phyloP scores from a whole-genome alignment of 768 basidiomycete species.

The Stropharia rugosoannulata region DNA sequence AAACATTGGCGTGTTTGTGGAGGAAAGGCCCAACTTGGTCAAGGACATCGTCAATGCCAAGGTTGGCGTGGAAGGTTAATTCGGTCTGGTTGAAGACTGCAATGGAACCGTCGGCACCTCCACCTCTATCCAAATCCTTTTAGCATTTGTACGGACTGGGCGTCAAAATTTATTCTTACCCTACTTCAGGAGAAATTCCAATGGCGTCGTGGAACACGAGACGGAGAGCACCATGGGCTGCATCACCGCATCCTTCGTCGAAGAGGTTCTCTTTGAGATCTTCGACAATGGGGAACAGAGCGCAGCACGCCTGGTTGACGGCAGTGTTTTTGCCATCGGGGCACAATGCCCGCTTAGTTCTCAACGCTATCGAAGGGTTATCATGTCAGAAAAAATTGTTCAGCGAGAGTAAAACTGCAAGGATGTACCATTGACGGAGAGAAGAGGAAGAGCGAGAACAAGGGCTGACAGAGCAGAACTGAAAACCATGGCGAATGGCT shows the following conservation, averaged over 20 bases:
- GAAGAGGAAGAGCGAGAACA: slow-evolving; percentile 1
- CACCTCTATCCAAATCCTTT: slow-evolving; percentile 24
- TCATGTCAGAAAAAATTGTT: neutral
- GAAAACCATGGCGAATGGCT: slow-evolving; percentile 2
- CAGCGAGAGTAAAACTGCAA: neutral
- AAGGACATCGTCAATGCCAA: slow-evolving; percentile 42
- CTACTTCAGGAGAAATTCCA: slow-evolving; percentile 34
- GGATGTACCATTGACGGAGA: neutral
- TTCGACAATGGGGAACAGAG: slow-evolving; percentile 6
- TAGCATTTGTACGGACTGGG: neutral
- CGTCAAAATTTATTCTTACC: slow-evolving; percentile 16
- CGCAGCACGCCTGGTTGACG: slow-evolving; percentile 1
- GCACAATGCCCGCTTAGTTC: neutral
- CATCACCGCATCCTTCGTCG: slow-evolving; percentile 8
- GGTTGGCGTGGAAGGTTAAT: slow-evolving; percentile 39
- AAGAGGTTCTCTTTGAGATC: slow-evolving; percentile 6
- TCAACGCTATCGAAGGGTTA: neutral
- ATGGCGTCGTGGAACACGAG: slow-evolving; percentile 44
- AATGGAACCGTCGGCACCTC: slow-evolving; percentile 50
- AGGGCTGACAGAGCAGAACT: slow-evolving; percentile 2
- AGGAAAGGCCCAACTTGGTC: slow-evolving; percentile 33
- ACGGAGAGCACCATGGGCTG: slow-evolving; percentile 29
- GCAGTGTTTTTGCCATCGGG: neutral
- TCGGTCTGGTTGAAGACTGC: slow-evolving; percentile 43
- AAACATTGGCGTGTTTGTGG: slow-evolving; percentile 29